Base-by-base conservation (phyloP, 2,329 filamentous ascomycete species). In the Pseudocercospora macadamiae region DNA sequence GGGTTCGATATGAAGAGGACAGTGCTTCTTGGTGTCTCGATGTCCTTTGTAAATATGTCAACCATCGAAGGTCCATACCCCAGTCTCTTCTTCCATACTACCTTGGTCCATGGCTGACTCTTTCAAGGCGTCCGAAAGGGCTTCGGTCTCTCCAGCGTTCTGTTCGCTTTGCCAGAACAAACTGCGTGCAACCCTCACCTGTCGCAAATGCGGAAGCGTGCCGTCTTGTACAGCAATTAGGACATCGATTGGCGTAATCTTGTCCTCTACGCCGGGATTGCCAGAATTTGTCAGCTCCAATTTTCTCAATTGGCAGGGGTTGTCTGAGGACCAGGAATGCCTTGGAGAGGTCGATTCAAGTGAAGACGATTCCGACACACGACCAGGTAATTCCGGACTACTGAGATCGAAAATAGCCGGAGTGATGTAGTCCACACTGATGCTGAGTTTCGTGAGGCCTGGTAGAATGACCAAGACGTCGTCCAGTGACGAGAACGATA, bases 401-500 rank as follows among this genome's bases (percentile, higher is more conserved):
- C 57, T 63, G 12, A 65, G 62, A 37, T 73, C 76, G 63, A 80
- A 78, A 39, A 76, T 61, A 7, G 70, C 64, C 3, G 69, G 69
- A n/a, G 71, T 76, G 52, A 82, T 76, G 68, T 80, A 81, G 60
- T 81, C 79, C 8, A 79, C 70, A 19, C 77, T 75, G 44, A 81
- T 70, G 61, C 73, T 76, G 1, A 82, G 73, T 19, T 63, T 60
- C 2, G 66, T 67, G 2, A 81, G 66, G 4, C 72, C 64, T 0
- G 79, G 77, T 3, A 77, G 72, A 59, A 77, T 70, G 28, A 70
- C 64, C 1, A 81, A 67, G 0, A 81, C 67, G 14, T 65, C 60
- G 60, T 81, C 77, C 4, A 81, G 68, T 0, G 74, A 66, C 30
- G 72, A 72, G 26, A 73, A 68, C 25, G 69, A 69, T 0, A 80